phyloP scores from a whole-genome alignment of 2,329 filamentous ascomycete species.

The Seiridium cupressi region DNA sequence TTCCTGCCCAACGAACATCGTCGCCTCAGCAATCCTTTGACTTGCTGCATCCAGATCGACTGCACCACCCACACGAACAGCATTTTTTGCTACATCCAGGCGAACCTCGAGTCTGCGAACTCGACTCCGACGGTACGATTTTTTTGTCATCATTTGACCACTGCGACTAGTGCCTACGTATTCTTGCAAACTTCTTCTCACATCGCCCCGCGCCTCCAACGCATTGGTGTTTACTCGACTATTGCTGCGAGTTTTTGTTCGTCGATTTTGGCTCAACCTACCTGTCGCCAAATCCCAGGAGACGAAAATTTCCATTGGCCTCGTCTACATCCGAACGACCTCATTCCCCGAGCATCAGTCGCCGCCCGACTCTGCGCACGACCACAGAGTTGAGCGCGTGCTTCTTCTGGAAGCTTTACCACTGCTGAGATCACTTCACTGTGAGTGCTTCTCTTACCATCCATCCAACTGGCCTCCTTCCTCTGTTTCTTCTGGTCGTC shows the following conservation, averaged over 20 bases:
- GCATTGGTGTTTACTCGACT: conserved; percentile 3
- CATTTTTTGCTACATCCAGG: conserved; percentile 1
- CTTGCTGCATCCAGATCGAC: conserved; percentile 2
- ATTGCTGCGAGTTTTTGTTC: neutral
- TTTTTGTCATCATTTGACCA: conserved; percentile 6
- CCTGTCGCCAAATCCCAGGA: neutral
- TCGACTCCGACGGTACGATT: neutral
- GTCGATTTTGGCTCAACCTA: neutral
- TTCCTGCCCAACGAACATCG: conserved; percentile 3
- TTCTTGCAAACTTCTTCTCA: neutral
- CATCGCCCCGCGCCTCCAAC: neutral
- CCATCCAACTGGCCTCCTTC: conserved; percentile 13
- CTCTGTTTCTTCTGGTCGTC: neutral
- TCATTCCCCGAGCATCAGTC: conserved; percentile 12
- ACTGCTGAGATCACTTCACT: conserved; percentile 40
- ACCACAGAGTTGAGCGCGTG: conserved; percentile 14
- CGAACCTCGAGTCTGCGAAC: neutral
- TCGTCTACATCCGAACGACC: neutral
- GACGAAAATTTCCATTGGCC: conserved; percentile 3
- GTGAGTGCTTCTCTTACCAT: conserved; percentile 26
- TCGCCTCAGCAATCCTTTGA: conserved; percentile 5
- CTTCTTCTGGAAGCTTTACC: conserved; percentile 21
- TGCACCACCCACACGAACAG: neutral
- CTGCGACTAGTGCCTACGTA: neutral
- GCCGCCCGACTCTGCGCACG: conserved; percentile 19